Percentiles rank a stretch among this genome's conserved stretches.
phyloP scores from a whole-genome alignment of 2,329 filamentous ascomycete genomes.

The Claviceps spartinae region DNA sequence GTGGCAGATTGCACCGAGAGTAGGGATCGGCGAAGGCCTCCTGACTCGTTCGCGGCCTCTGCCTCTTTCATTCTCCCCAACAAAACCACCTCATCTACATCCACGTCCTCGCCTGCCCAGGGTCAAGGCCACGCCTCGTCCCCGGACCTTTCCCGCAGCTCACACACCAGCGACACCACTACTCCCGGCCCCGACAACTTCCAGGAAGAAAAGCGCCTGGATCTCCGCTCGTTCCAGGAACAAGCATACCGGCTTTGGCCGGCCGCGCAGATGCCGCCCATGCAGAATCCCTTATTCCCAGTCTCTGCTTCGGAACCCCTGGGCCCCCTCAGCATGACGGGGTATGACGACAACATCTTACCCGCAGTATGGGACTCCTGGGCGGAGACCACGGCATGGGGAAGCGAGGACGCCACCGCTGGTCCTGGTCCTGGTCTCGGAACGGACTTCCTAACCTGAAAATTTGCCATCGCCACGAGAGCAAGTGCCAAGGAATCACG shows the following conservation, averaged over 20 bases:
- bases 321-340: neutral
- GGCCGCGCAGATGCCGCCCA: constrained; percentile 5
- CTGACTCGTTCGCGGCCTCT: constrained; percentile 5
- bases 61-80: constrained; percentile 15
- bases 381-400: constrained; percentile 10
- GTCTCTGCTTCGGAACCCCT: constrained; percentile 15
- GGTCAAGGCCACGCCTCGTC: neutral
- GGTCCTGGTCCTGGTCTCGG: neutral
- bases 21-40: constrained; percentile 21
- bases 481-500: no score
- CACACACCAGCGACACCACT: constrained; percentile 20
- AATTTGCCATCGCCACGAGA: no score
- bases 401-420: neutral
- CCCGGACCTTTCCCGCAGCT: constrained; percentile 11
- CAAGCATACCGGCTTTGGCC: constrained; percentile 20
- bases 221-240: constrained; percentile 20
- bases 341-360: neutral
- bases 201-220: constrained; percentile 21
- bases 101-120: constrained; percentile 12
- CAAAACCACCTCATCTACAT: constrained; percentile 20
- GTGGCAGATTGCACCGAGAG: constrained; percentile 6
- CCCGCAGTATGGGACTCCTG: constrained; percentile 10
- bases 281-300: constrained; percentile 17
- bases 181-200: constrained; percentile 22
- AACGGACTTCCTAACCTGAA: no score